These are phyloP conservation scores for Pythium coloratum DNA, from an alignment of 352 stramenopile species.

Conservation along the genomic window DNA sequence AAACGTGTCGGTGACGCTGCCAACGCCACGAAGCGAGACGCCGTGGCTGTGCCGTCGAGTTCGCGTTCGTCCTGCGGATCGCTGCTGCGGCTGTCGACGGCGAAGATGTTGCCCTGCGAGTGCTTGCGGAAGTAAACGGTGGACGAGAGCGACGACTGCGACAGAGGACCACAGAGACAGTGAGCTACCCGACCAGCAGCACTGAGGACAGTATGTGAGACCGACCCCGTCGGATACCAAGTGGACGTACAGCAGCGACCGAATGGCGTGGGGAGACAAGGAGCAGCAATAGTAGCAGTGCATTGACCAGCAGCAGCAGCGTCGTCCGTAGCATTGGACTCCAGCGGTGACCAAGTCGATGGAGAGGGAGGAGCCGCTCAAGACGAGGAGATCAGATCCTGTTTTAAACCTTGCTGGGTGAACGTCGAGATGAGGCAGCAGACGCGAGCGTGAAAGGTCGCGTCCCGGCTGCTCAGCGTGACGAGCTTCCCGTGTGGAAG, in stretches of 20 bases:
- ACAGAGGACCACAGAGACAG: background rate
- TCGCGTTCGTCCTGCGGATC: slow-evolving; percentile 10
- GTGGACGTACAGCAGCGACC: background rate
- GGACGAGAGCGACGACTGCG: slow-evolving; percentile 24
- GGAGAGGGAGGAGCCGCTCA: background rate
- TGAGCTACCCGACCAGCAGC: too few species aligned
- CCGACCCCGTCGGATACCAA: background rate
- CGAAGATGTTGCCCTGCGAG: slow-evolving; percentile 52
- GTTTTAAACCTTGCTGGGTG: background rate
- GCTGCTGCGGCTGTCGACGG: slow-evolving; percentile 41
- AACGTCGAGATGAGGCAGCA: background rate
- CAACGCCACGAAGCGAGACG: slow-evolving; percentile 22
- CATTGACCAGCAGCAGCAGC: background rate
- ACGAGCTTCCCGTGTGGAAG: background rate
- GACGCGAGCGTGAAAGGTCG: background rate
- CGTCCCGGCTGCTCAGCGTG: background rate
- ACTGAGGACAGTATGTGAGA: too few species aligned
- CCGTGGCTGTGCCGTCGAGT: slow-evolving; percentile 25
- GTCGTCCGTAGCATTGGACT: background rate
- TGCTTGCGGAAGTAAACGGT: slow-evolving; percentile 69
- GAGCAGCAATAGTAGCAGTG: background rate
- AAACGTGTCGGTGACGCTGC: slow-evolving; percentile 22
- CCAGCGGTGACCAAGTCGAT: too few species aligned
- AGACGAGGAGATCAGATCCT: too few species aligned
- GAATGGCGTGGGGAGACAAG: background rate